Percentiles rank a stretch among this genome's conserved stretches.
phyloP scores from a whole-genome alignment of 2,329 filamentous ascomycete species.

The Pyrenophora tritici-repentis region DNA sequence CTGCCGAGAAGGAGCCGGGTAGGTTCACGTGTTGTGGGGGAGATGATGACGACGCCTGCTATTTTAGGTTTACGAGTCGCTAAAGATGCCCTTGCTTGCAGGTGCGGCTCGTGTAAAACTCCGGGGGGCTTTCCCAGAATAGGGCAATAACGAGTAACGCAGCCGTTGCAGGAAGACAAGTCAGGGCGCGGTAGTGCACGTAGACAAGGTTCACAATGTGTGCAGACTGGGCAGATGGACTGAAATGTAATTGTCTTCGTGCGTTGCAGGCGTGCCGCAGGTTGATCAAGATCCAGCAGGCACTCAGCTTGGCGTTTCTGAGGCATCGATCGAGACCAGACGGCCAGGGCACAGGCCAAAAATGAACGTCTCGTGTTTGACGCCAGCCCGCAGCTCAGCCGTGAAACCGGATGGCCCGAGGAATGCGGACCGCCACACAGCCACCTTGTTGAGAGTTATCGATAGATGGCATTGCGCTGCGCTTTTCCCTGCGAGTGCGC shows the following conservation, averaged over 20 bases:
- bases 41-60: not conserved
- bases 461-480: not conserved
- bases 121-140: not conserved
- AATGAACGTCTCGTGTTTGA: slow-evolving; percentile 2
- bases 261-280: slow-evolving; percentile 2
- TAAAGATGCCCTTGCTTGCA: not conserved
- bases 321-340: not conserved
- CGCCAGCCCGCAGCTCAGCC: slow-evolving; percentile 6
- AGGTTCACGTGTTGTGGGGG: slow-evolving; percentile 2
- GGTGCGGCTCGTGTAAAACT: not conserved
- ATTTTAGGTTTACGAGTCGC: no score
- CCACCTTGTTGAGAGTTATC: slow-evolving; percentile 7
- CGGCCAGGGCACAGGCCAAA: slow-evolving; percentile 1
- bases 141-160: no score
- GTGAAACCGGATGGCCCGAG: slow-evolving; percentile 7
- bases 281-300: slow-evolving; percentile 4
- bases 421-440: slow-evolving; percentile 1
- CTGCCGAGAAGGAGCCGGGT: no score
- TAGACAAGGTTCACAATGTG: no score
- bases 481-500: not conserved
- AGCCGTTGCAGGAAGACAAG: no score
- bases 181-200: no score
- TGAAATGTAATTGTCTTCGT: not conserved
- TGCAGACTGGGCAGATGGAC: not conserved
- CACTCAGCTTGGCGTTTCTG: slow-evolving; percentile 6